These are phyloP conservation scores for Pleodorina starrii DNA, from an alignment of 139 green algal species.

Conservation along the genomic window DNA sequence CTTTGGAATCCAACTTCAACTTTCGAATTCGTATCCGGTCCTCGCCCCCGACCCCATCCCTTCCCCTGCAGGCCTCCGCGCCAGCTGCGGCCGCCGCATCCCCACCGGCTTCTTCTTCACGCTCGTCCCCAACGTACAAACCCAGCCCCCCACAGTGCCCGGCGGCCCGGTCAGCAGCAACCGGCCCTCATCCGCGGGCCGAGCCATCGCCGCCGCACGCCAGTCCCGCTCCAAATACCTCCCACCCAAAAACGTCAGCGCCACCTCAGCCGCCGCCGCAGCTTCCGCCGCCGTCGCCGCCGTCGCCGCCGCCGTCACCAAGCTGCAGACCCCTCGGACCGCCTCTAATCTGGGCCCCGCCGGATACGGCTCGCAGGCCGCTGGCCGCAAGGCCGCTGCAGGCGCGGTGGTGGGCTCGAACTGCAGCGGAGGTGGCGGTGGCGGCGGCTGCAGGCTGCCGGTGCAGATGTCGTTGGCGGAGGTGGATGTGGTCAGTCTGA, in stretches of 20 bases:
- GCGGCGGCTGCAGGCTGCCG: too few species aligned
- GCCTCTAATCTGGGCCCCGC: too few species aligned
- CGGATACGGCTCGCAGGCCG: too few species aligned
- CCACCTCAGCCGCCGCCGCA: not conserved
- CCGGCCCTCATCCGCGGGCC: not conserved
- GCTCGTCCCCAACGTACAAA: not conserved
- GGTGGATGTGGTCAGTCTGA: not conserved
- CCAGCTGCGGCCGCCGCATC: conserved; percentile 20
- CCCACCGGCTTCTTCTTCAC: conserved; percentile 42
- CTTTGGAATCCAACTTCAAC: too few species aligned
- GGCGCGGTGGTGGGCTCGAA: too few species aligned
- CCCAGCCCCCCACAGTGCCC: too few species aligned
- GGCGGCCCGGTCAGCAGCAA: not conserved
- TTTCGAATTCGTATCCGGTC: too few species aligned
- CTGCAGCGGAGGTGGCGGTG: not conserved
- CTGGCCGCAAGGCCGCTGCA: too few species aligned
- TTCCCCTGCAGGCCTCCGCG: conserved; percentile 4
- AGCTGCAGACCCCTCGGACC: too few species aligned
- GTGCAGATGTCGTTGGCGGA: not conserved
- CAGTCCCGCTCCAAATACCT: too few species aligned
- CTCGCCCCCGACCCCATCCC: not conserved
- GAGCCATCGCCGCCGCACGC: not conserved
- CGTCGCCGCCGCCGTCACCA: too few species aligned
- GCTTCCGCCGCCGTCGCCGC: not conserved
- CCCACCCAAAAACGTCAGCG: too few species aligned